Conservation (phyloP, 2,329 filamentous ascomycete genomes). For the Chaetomium sp. region DNA sequence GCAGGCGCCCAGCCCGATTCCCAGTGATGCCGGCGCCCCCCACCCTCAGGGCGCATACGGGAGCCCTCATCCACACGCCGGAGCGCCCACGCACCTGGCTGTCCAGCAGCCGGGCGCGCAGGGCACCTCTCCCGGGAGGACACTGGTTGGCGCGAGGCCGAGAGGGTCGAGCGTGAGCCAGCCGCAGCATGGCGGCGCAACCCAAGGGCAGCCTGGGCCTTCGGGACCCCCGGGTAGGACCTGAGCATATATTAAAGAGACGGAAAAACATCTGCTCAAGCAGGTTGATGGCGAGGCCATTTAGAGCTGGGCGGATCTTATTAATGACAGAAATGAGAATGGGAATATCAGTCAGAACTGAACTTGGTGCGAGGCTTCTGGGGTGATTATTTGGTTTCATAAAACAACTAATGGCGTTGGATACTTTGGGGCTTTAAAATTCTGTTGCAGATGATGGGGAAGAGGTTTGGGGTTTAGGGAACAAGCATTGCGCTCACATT, state of each 20-base stretch:
- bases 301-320: background rate
- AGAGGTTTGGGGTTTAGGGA: background rate
- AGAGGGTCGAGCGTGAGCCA: constrained; percentile 28
- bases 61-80: background rate
- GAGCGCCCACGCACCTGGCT: constrained; percentile 6
- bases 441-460: background rate
- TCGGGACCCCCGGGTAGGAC: constrained; percentile 22
- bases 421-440: background rate
- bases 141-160: constrained; percentile 23
- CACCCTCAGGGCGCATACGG: background rate
- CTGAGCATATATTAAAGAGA: background rate
- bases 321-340: background rate
- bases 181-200: constrained; percentile 12
- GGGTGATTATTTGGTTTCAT: background rate
- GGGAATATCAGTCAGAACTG: background rate
- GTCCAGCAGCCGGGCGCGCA: constrained; percentile 22
- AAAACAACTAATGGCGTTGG: constrained; percentile 14
- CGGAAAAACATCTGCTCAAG: background rate
- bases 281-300: background rate
- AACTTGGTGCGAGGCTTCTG: background rate
- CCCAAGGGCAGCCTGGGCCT: constrained; percentile 6
- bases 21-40: background rate
- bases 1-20: constrained; percentile 2
- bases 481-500: background rate
- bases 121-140: background rate